Base-by-base conservation (phyloP, 257 asterid species). In the Ligustrum vulgare region DNA sequence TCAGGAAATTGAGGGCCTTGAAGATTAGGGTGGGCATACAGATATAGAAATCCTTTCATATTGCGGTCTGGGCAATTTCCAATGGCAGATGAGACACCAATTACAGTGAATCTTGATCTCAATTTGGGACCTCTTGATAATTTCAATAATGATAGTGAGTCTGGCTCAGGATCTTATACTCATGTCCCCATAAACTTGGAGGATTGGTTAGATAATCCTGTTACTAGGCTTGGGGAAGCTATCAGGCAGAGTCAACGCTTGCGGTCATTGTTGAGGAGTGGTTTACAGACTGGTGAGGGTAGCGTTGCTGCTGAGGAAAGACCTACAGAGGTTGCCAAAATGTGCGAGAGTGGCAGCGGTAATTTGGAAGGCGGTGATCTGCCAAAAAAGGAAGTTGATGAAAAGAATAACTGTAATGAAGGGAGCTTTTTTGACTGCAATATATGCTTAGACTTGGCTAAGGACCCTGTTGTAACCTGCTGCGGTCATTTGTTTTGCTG, bases 401-500 rank as follows among this genome's bases (percentile, higher is more conserved):
- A 83, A 32, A 90, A 88, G 74, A 82, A 71, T 70, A 88, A 77
- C 45, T 75, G 86, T 6, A 96, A 94, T 18, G 89, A 87, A 0
- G 94, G 95, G 67, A 83, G 96, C 77, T 91, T 95, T 71, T 95
- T 95, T 13, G 99, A 95, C 70, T 95, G 99, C 84, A 91, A 91
- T 81, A 93, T 95, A 78, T 95, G 99, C 81, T 82, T 95, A 82
- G 99, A 95, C 77, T 83, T 93, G 88, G 89, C 99, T 1, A 88
- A 86, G 80, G 98, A 95, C 63, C 99, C 99, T 8, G 98, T 93
- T 37, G 98, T 95, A 51, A 95, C 99, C 58, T 93, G 97, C 80
- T 95, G 99, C 0, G 99, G 99, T 33, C 99, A 95, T 82, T 86
- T 95, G 80, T 95, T 89, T 82, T 95, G 99, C 77, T 95, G 99